phyloP scores from a whole-genome alignment of 1,284 basidiomycete species.

The Moesziomyces globuligerus region DNA sequence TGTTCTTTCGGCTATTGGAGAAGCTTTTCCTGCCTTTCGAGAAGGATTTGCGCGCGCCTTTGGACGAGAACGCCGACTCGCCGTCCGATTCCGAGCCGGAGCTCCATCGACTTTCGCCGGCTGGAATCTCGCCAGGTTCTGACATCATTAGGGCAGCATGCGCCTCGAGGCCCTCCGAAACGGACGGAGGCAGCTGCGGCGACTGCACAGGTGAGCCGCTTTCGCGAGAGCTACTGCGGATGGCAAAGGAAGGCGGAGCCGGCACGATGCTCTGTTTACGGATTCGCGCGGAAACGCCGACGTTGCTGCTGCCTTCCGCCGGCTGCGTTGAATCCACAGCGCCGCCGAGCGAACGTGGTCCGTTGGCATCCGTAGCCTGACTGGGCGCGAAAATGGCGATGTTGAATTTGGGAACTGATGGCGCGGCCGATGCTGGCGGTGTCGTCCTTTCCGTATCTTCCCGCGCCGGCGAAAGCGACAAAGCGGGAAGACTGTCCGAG shows the following conservation, averaged over 20 bases:
- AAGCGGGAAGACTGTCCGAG: neutral
- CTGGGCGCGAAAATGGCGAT: conserved; percentile 24
- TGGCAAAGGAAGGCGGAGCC: conserved; percentile 36
- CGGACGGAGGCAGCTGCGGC: conserved; percentile 1
- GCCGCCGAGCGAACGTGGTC: neutral
- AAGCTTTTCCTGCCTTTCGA: conserved; percentile 40
- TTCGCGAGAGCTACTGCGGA: conserved; percentile 12
- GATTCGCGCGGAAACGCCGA: conserved; percentile 1
- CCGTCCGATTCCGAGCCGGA: conserved; percentile 54
- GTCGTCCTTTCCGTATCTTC: no score
- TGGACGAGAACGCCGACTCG: conserved; percentile 25
- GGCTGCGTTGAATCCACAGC: conserved; percentile 1
- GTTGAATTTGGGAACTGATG: conserved; percentile 27
- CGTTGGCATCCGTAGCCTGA: conserved; percentile 4
- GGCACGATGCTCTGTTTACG: conserved; percentile 39
- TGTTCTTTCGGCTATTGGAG: conserved; percentile 40
- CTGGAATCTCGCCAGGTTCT: conserved; percentile 6
- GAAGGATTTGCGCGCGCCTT: conserved; percentile 28
- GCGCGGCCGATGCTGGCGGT: conserved; percentile 5
- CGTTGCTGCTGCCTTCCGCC: neutral
- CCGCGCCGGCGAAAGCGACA: no score
- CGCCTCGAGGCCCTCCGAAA: conserved; percentile 11
- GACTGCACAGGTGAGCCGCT: neutral
- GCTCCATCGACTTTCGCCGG: conserved; percentile 51
- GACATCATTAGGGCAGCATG: conserved; percentile 5